Evolutionary conservation across 1,284 basidiomycete genomes (phyloP), one percentile per base, ranked within the genome.

Genomic region (Afroboletus lepidellus): DNA sequence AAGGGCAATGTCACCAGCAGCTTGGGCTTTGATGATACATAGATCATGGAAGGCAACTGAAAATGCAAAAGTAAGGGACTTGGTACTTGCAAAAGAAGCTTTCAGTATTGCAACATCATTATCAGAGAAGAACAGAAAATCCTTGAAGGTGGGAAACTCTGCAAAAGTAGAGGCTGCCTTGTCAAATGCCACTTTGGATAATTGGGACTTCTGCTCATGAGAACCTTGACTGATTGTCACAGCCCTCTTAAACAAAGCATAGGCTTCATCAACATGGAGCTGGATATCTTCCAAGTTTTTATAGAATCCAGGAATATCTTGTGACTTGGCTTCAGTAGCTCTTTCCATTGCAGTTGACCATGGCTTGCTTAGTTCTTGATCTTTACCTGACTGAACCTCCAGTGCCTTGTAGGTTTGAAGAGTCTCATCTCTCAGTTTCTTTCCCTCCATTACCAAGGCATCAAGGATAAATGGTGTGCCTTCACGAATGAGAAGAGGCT

Each of bases 1-100:
- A 15, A 68, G 48, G n/a, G 62, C 44, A 15, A 58, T 34, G 8
- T 54, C 47, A 34, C 77, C 74, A 13, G 62, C 58, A 7, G 67
- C 60, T 8, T 65, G 61, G 0, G 75, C 77, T 60, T 84, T 83
- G 66, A 83, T 77, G 8, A 49, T 43, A 52, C 78, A 81, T 2
- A 83, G 51, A 1, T 72, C 69, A 15, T 54, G 59, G 49, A 78
- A 81, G 0, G 80, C 80, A 23, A 81, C 70, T 1, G 54, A 53
- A 55, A 81, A 80, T 0, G 64, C 77, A 49, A 83, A 81, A 0
- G 9, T 32, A 0, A 56, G 21, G 1, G 47, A 51, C 5, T 51
- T 55, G 0, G 16, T 30, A 38, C 76, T 75, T 0, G 81, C 80
- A 38, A 71, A 77, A 0, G 81, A 81, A 0, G 80, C 81, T 57